Base-by-base conservation (phyloP, 805 yeast genomes). In the Nematodospora valgi region DNA sequence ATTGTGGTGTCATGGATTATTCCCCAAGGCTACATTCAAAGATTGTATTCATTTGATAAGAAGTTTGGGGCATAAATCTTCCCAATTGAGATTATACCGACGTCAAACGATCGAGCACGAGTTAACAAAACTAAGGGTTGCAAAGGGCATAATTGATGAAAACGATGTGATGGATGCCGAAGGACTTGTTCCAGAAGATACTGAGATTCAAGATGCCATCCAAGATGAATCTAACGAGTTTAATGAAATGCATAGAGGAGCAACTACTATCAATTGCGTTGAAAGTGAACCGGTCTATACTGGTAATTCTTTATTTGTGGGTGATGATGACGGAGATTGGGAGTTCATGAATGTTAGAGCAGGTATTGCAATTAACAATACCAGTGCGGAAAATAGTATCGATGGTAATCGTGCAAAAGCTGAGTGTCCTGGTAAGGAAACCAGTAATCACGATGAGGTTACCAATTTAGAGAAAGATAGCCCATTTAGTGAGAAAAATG, bases 11-110 rank as follows among this genome's bases (percentile, higher is more conserved):
- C 72, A 67, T 37, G 63, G 69, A 1, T 62, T 87, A 24, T 86
- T 73, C 51, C 95, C 96, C 4, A 84, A 82, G 60, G 86, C 93
- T 11, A 80, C 76, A 43, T 85, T 88, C 45, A 64, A 66, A 30
- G 94, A 86, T 54, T 80, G 88, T 48, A 59, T 82, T 1, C 64
- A 68, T 16, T 57, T 82, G 45, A 57, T 80, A 32, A 64, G 71
- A 26, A 58, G 67, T 11, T 67, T 77, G 27, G 80, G 84, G 10
- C 58, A 52, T 17, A 54, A 56, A 55, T 42, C 72, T 15, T 56
- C 62, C 12, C 58, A 55, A 10, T 56, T 77, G 20, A 56, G 48
- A 33, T 23, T 52, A 4, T 60, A 60, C 35, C 49, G 68, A 45
- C 44, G 48, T 13, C 55, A 51, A 30, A 45, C 59, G 37, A 42